Base-by-base conservation (phyloP, 1,284 basidiomycete species). In the Cutaneotrichosporon daszewskae region DNA sequence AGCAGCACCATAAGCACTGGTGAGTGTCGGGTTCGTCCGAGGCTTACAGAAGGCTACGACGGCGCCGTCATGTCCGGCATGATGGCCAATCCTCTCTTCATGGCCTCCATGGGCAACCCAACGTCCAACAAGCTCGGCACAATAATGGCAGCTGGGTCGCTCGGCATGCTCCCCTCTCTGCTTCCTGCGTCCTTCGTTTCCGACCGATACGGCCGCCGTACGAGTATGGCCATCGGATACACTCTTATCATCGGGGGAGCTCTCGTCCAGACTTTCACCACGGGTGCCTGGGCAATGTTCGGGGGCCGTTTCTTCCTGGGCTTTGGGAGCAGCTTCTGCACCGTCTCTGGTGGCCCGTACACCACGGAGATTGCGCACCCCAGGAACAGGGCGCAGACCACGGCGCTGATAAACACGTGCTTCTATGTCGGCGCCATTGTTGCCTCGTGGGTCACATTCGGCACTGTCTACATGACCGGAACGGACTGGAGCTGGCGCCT, bases 371-470 rank as follows among this genome's bases (percentile, higher is more conserved):
- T 50, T 20, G 43, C 43, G 1, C 48, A 50, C 39, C 48, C 48
- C 4, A 43, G 48, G 17, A 50, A 50, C 32, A 32, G 48, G 12
- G 18, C 48, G 1, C 35, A 42, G 36, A 32, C 32, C 4, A 26
- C 32, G 1, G 48, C 48, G 3, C 40, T 50, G 10, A 38, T 50
- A 16, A 37, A 45, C 22, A 45, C 40, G 1, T 45, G 43, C 32
- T 50, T 36, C 20, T 50, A 29, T 25, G 19, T 55, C 24, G 54
- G 54, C 13, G 32, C 29, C 22, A 47, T 56, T 16, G 29, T 42
- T 14, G 48, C 51, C 7, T 40, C 51, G 0, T 56, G 51, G 51
- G 19, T 44, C 14, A n/a, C 36, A 10, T 56, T 53, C 27, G 54
- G 45, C 7, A 31, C 37, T 11, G 19, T 44, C 2, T 32, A 45